Conservation (phyloP, 2,329 filamentous ascomycete species). For the Harringtonia aguacate region DNA sequence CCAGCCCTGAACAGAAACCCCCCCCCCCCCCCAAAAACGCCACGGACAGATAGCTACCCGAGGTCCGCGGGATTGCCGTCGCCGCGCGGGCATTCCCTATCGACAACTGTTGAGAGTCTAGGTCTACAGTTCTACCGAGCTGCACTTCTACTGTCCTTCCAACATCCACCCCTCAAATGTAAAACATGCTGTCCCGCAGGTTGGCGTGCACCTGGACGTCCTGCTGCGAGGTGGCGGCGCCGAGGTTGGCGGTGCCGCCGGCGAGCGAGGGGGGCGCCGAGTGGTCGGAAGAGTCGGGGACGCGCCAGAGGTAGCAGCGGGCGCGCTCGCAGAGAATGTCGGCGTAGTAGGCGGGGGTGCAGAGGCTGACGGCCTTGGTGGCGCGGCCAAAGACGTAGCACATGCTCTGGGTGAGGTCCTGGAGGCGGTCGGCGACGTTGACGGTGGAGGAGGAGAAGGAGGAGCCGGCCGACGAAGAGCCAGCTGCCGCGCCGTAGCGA, state of each 20-base stretch:
- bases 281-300: neutral
- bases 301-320: conserved; percentile 41
- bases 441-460: too few relatives aligned
- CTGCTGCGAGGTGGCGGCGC: neutral
- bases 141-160: too few relatives aligned
- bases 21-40: too few relatives aligned
- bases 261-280: conserved; percentile 1
- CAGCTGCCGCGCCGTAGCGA: conserved; percentile 22
- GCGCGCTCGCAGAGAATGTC: conserved; percentile 75
- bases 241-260: neutral
- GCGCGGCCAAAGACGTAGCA: conserved; percentile 79
- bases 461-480: too few relatives aligned
- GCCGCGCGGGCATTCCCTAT: too few relatives aligned
- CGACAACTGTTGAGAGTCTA: too few relatives aligned
- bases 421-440: conserved; percentile 48
- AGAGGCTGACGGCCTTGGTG: conserved; percentile 77
- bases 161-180: conserved; percentile 3
- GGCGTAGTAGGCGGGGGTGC: conserved; percentile 83
- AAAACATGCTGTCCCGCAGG: conserved; percentile 4
- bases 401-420: conserved; percentile 65
- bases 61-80: too few relatives aligned
- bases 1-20: too few relatives aligned
- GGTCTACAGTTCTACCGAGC: too few relatives aligned
- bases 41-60: too few relatives aligned
- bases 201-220: conserved; percentile 1